Evolutionary conservation across 1,284 basidiomycete species (phyloP).

Genomic region (Ustilago crameri): DNA sequence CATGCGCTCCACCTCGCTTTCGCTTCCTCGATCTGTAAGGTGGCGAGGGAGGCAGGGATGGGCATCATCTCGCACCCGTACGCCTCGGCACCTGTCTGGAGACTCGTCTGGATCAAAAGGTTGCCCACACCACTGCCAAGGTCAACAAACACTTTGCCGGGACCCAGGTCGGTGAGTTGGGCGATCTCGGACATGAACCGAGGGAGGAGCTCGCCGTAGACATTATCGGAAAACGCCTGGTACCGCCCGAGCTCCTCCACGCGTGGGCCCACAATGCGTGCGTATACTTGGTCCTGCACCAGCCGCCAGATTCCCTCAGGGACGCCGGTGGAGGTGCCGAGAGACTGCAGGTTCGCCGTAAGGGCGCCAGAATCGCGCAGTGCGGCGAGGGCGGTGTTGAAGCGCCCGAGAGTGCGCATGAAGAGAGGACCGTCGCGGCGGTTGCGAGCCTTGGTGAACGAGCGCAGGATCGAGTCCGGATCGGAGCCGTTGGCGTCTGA

Average conservation of each 20-base stretch:
- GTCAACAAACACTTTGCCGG: constrained; percentile 70
- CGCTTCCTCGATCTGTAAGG: constrained; percentile 71
- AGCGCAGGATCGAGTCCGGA: constrained; percentile 70
- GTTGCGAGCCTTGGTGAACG: constrained; percentile 71
- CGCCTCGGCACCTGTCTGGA: constrained; percentile 71
- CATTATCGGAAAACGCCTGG: constrained; percentile 68
- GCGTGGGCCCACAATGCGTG: constrained; percentile 72
- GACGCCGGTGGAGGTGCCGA: constrained; percentile 59
- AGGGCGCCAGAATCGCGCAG: constrained; percentile 69
- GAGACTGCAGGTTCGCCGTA: constrained; percentile 54
- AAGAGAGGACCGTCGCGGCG: constrained; percentile 71
- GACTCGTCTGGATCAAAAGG: constrained; percentile 71
- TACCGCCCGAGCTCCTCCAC: constrained; percentile 70
- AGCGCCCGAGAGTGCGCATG: constrained; percentile 70
- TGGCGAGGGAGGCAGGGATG: constrained; percentile 70
- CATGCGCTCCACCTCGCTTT: constrained; percentile 71
- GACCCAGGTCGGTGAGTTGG: constrained; percentile 64
- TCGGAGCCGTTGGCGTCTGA: constrained; percentile 11
- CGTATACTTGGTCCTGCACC: constrained; percentile 72
- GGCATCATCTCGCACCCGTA: constrained; percentile 73
- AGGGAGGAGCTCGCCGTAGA: constrained; percentile 70
- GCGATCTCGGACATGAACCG: constrained; percentile 69
- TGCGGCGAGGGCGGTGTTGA: constrained; percentile 70
- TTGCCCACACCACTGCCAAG: constrained; percentile 74
- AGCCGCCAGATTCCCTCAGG: constrained; percentile 70